Evolutionary conservation across 2,329 filamentous ascomycete genomes (phyloP).

Genomic region (Blastomyces emzantsi): DNA sequence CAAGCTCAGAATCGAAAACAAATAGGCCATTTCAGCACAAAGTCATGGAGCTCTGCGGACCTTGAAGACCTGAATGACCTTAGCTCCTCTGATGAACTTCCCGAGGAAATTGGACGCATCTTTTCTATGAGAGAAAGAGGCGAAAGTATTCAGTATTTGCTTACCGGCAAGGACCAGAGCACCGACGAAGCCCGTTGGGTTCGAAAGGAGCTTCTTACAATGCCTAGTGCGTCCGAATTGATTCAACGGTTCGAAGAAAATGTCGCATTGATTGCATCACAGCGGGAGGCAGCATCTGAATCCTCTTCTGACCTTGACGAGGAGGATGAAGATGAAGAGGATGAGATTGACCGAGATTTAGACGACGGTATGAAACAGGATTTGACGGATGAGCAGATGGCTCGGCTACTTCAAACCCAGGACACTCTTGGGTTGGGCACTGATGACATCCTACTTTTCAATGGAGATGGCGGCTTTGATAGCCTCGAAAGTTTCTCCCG

Average conservation of each 20-base stretch:
- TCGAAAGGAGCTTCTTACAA: slow-evolving; percentile 27
- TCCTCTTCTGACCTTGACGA: slow-evolving; percentile 19
- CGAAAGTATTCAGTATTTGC: slow-evolving; percentile 43
- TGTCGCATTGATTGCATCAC: slow-evolving; percentile 15
- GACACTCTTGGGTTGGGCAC: slow-evolving; percentile 54
- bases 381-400: slow-evolving; percentile 54
- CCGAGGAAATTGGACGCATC: slow-evolving; percentile 36
- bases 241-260: slow-evolving; percentile 30
- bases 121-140: slow-evolving; percentile 39
- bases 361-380: slow-evolving; percentile 22
- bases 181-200: slow-evolving; percentile 45
- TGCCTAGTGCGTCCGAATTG: slow-evolving; percentile 20
- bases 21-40: background rate
- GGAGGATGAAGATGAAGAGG: slow-evolving; percentile 26
- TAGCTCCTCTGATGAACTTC: slow-evolving; percentile 43
- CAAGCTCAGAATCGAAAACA: background rate
- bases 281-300: background rate
- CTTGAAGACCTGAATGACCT: slow-evolving; percentile 42
- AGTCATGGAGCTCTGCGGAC: slow-evolving; percentile 37
- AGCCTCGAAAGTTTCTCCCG: background rate
- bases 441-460: slow-evolving; percentile 51
- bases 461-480: slow-evolving; percentile 19
- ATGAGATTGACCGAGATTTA: slow-evolving; percentile 26
- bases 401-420: slow-evolving; percentile 52
- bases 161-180: slow-evolving; percentile 39